Conservation (phyloP, 345 rosid species). For the Corchorus capsularis region DNA sequence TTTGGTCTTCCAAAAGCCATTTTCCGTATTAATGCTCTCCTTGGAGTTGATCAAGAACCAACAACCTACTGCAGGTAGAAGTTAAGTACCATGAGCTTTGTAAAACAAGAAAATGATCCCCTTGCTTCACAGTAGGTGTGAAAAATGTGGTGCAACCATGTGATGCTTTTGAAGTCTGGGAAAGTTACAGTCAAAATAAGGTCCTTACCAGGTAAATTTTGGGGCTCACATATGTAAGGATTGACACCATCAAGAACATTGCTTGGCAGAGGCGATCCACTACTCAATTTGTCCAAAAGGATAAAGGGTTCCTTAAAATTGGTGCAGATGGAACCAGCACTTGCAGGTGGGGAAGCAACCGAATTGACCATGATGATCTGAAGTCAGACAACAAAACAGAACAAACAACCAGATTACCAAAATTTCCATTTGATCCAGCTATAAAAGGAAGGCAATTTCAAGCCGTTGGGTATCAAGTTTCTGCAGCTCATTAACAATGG, state of each 20-base stretch:
- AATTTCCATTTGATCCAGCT: background rate
- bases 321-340: conserved; percentile 21
- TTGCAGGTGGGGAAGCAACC: background rate
- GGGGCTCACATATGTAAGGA: conserved; percentile 34
- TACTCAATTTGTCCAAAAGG: conserved; percentile 24
- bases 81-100: background rate
- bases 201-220: conserved; percentile 38
- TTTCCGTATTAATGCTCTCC: conserved; percentile 19
- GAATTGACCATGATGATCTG: conserved; percentile 28
- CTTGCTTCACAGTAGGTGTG: background rate
- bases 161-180: background rate
- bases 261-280: conserved; percentile 40
- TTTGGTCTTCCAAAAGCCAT: conserved; percentile 45
- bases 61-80: conserved; percentile 27
- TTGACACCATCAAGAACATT: conserved; percentile 38
- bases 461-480: background rate
- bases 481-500: background rate
- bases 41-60: conserved; percentile 43
- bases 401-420: background rate
- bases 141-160: background rate
- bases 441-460: conserved; percentile 9
- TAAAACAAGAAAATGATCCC: background rate
- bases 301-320: conserved; percentile 23
- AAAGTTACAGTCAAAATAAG: background rate
- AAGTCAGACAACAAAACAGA: background rate